phyloP scores from a whole-genome alignment of 345 rosid genomes.

The Passiflora organensis region DNA sequence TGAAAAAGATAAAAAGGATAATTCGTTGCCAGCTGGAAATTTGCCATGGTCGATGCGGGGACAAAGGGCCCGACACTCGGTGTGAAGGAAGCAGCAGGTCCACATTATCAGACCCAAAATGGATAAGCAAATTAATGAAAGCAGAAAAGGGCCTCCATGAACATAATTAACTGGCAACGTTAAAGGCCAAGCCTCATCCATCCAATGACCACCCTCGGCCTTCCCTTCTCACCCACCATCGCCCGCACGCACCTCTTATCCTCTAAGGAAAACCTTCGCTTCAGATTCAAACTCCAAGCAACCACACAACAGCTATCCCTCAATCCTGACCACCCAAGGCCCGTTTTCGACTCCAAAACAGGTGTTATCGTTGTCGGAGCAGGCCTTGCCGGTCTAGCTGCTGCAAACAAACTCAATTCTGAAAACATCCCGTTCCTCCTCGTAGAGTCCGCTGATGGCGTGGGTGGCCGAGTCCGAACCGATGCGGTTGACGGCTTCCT shows the following conservation, averaged over 20 bases:
- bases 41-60: too few species aligned
- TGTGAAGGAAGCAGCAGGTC: too few species aligned
- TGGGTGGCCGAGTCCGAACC: conserved; percentile 89
- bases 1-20: too few species aligned
- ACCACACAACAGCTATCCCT: conserved; percentile 14
- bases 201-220: background rate
- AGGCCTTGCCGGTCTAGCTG: conserved; percentile 88
- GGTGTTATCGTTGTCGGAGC: conserved; percentile 70
- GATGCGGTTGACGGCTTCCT: conserved; percentile 73
- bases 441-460: conserved; percentile 72
- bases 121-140: too few species aligned
- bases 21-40: too few species aligned
- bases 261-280: conserved; percentile 9
- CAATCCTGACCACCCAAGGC: background rate
- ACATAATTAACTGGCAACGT: background rate
- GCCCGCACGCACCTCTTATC: conserved; percentile 6
- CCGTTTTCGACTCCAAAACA: conserved; percentile 14
- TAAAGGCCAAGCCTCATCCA: background rate
- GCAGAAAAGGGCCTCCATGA: too few species aligned
- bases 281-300: conserved; percentile 12
- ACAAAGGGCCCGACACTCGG: too few species aligned
- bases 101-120: too few species aligned
- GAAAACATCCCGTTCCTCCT: conserved; percentile 56
- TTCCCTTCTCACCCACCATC: background rate
- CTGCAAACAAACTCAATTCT: conserved; percentile 64